Conservation (phyloP, 2,329 filamentous ascomycete genomes). For the Ophiognomonia clavigignenti-juglandacearum region DNA sequence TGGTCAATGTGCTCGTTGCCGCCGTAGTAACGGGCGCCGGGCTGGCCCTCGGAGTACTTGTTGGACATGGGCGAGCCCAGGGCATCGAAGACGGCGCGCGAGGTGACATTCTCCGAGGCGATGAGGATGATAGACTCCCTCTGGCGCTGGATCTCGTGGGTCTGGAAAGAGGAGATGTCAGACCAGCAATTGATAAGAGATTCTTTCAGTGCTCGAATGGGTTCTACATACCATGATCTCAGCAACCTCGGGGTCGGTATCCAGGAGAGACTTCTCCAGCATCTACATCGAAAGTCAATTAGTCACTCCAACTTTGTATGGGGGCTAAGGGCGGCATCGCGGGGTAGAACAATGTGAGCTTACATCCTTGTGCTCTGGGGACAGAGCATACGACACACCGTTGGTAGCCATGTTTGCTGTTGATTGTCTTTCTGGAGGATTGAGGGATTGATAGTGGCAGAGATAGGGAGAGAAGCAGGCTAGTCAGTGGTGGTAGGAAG, state of each 20-base stretch:
- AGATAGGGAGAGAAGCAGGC: neutral
- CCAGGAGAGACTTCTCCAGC: slow-evolving; percentile 90
- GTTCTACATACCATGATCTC: slow-evolving; percentile 78
- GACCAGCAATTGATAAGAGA: neutral
- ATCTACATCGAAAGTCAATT: slow-evolving; percentile 54
- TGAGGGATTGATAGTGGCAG: neutral
- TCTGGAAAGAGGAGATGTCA: slow-evolving; percentile 41
- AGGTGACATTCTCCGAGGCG: slow-evolving; percentile 98
- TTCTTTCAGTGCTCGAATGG: neutral
- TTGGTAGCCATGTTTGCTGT: slow-evolving; percentile 25
- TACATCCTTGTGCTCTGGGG: slow-evolving; percentile 30
- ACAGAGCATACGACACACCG: slow-evolving; percentile 28
- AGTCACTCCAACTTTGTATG: no score
- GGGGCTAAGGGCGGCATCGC: neutral
- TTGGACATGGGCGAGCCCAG: slow-evolving; percentile 94
- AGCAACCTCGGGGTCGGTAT: slow-evolving; percentile 90
- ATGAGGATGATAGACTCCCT: slow-evolving; percentile 98
- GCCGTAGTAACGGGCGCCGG: slow-evolving; percentile 96
- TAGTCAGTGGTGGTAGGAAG: neutral
- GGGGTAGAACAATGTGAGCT: slow-evolving; percentile 13
- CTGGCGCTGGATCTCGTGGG: slow-evolving; percentile 92
- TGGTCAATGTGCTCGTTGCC: slow-evolving; percentile 98
- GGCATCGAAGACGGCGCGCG: slow-evolving; percentile 94
- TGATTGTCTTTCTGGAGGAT: slow-evolving; percentile 1
- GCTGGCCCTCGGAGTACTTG: slow-evolving; percentile 99